A percentile compares a stretch with the other conserved stretches of the same genome.
Evolutionary conservation across 139 green algal genomes (phyloP).

Genomic region (Volvox reticuliferus): DNA sequence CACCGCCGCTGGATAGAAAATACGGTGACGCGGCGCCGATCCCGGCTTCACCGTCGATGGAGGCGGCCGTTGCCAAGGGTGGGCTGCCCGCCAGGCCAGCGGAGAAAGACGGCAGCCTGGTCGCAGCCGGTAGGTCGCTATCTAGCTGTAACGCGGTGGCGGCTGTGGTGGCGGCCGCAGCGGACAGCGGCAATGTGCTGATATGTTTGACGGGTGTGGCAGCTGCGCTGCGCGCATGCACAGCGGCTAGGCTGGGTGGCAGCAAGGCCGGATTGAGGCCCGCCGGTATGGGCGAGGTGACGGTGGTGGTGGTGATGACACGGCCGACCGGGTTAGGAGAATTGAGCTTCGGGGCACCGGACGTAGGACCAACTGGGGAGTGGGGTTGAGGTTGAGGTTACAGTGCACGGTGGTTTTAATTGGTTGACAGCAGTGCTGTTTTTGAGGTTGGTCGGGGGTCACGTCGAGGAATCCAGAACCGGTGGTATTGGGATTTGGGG

Average conservation of each 20-base stretch:
- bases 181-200: not conserved
- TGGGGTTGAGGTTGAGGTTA: too few species aligned
- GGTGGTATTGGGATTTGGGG: too few species aligned
- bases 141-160: not conserved
- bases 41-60: not conserved
- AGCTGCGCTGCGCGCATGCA: constrained; percentile 21
- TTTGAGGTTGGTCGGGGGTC: not conserved
- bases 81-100: not conserved
- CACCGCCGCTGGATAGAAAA: not conserved
- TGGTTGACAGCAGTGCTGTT: not conserved
- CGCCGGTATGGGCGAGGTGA: constrained; percentile 9
- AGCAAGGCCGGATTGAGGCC: constrained; percentile 21
- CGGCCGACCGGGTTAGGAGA: not conserved
- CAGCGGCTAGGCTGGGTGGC: constrained; percentile 19
- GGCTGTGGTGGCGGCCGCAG: not conserved
- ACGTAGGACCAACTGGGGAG: not conserved
- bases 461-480: too few species aligned
- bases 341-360: constrained; percentile 13
- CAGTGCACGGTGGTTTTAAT: too few species aligned
- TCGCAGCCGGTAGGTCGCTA: not conserved
- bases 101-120: not conserved
- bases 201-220: constrained; percentile 28
- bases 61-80: not conserved
- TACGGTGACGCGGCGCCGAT: not conserved
- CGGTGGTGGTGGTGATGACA: not conserved